These are phyloP conservation scores for Rhodotorula toruloides DNA, from an alignment of 768 basidiomycete species.

Conservation along the genomic window DNA sequence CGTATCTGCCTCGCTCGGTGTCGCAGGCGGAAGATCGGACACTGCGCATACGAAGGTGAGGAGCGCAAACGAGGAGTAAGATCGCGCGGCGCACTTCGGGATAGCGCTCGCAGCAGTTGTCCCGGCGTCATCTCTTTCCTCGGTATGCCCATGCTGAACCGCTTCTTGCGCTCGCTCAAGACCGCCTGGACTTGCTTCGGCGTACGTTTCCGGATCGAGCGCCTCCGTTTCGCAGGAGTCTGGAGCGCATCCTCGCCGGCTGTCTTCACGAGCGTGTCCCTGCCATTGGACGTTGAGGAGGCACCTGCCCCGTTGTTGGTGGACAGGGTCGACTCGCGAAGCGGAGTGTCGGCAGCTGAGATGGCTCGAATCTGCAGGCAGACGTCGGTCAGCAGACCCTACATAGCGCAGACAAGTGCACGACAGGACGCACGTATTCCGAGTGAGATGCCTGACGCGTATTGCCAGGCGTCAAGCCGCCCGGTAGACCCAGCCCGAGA, in stretches of 20 bases:
- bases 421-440: slow-evolving; percentile 5
- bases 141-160: background rate
- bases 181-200: slow-evolving; percentile 2
- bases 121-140: slow-evolving; percentile 11
- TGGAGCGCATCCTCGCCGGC: background rate
- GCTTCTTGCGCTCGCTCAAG: background rate
- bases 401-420: background rate
- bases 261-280: background rate
- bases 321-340: background rate
- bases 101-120: slow-evolving; percentile 1
- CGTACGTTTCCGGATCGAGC: background rate
- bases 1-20: background rate
- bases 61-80: background rate
- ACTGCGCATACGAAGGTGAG: background rate
- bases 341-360: slow-evolving; percentile 4
- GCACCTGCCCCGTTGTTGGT: too few species aligned
- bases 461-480: background rate
- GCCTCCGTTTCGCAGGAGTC: slow-evolving; percentile 2
- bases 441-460: background rate
- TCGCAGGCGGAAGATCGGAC: slow-evolving; percentile 15
- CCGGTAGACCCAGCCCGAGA: background rate
- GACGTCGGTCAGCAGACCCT: background rate
- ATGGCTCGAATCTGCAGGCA: background rate
- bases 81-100: background rate
- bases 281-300: too few species aligned